Percentiles rank a stretch among this genome's conserved stretches.
Evolutionary conservation across 2,329 filamentous ascomycete genomes (phyloP).

Genomic region (Aspergillus tanneri): DNA sequence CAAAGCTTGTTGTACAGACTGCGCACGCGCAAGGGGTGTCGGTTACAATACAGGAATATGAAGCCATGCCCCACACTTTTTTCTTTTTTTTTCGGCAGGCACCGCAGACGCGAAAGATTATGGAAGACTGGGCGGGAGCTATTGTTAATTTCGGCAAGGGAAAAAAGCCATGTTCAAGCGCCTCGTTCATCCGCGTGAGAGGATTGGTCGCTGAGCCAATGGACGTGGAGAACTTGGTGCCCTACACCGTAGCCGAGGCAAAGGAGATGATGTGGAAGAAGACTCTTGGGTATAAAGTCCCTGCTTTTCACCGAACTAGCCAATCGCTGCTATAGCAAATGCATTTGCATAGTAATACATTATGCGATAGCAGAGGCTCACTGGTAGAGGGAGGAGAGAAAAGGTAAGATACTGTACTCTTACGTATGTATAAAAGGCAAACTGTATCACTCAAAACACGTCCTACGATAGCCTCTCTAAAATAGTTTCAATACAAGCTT

Average conservation of each 20-base stretch:
- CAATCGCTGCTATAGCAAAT: too few species aligned
- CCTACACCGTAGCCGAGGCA: neutral
- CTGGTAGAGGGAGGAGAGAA: too few species aligned
- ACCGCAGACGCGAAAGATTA: neutral
- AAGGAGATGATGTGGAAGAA: neutral
- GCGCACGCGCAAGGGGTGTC: neutral
- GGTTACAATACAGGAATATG: conserved; percentile 2
- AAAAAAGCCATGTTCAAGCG: neutral
- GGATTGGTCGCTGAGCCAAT: neutral
- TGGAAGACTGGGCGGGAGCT: neutral
- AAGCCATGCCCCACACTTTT: conserved; percentile 7
- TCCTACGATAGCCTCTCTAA: too few species aligned
- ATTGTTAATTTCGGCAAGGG: neutral
- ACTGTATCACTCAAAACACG: too few species aligned
- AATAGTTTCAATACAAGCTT: too few species aligned
- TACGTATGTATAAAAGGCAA: too few species aligned
- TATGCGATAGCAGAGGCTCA: too few species aligned
- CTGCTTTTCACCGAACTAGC: neutral
- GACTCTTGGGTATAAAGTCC: neutral
- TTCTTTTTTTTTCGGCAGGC: neutral
- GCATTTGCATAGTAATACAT: too few species aligned
- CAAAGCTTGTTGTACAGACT: neutral
- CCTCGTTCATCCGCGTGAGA: neutral
- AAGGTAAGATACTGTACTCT: too few species aligned
- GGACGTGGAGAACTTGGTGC: neutral